These are phyloP conservation scores for Stentor coeruleus DNA, from an alignment of 73 alveolate species.

Conservation along the genomic window DNA sequence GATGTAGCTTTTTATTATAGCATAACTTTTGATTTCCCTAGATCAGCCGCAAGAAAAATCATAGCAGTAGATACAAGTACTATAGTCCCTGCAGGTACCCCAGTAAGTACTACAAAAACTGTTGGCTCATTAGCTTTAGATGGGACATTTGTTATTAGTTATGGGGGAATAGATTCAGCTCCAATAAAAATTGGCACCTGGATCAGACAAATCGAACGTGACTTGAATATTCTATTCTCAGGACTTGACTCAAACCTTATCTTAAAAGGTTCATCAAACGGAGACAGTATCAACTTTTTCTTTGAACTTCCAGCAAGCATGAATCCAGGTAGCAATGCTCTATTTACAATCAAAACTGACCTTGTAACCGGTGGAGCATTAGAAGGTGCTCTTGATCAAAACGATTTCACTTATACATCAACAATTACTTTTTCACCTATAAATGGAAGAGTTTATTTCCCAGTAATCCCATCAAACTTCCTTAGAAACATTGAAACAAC, in stretches of 20 bases:
- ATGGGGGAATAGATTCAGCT: neutral
- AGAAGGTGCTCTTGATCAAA: constrained; percentile 8
- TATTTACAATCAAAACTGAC: neutral
- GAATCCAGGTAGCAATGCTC: neutral
- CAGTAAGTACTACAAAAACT: neutral
- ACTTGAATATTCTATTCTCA: neutral
- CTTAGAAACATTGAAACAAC: neutral
- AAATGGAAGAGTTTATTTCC: constrained; percentile 9
- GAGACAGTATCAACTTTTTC: neutral
- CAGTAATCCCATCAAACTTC: constrained; percentile 19
- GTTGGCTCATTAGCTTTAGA: neutral
- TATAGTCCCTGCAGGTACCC: neutral
- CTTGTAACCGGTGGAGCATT: constrained; percentile 1
- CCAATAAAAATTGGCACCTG: neutral
- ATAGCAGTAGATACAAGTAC: neutral
- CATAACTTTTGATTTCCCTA: neutral
- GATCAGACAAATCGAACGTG: neutral
- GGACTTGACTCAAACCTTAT: neutral
- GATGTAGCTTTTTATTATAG: neutral
- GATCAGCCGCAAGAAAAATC: neutral
- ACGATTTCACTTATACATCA: neutral
- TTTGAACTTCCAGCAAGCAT: neutral
- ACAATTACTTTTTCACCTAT: no score
- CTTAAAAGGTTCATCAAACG: neutral
- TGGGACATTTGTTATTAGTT: neutral